Evolutionary conservation across 805 yeast genomes (phyloP).

Genomic region (Ogataea methanolica): DNA sequence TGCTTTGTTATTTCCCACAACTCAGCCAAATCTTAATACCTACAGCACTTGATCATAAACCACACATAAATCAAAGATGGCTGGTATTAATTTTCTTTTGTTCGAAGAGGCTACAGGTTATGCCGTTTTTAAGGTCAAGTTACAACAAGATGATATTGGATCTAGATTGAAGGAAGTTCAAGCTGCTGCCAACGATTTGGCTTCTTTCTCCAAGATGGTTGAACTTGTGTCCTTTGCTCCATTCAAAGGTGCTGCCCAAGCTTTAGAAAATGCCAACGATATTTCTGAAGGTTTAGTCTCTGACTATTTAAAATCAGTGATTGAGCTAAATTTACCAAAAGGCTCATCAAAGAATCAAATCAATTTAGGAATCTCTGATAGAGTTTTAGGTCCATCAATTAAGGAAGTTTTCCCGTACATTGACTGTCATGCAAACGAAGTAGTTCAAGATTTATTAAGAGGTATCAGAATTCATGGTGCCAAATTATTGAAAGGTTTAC

Average conservation of each 20-base stretch:
- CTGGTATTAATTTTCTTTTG: conserved; percentile 82
- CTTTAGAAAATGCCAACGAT: conserved; percentile 96
- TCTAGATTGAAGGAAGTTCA: conserved; percentile 92
- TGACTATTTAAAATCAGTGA: conserved; percentile 82
- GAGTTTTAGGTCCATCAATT: conserved; percentile 92
- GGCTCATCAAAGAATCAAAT: conserved; percentile 62
- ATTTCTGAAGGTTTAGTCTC: conserved; percentile 95
- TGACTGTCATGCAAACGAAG: conserved; percentile 86
- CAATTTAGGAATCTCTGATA: conserved; percentile 85
- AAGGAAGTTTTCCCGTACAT: conserved; percentile 86
- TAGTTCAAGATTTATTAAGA: conserved; percentile 91
- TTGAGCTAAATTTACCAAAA: conserved; percentile 89
- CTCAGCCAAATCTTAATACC: too few relatives aligned
- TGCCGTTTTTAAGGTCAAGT: conserved; percentile 88
- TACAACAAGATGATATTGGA: conserved; percentile 93
- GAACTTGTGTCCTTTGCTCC: conserved; percentile 96
- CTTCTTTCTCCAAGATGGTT: conserved; percentile 84
- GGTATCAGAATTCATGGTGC: conserved; percentile 89
- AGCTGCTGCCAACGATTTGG: conserved; percentile 79
- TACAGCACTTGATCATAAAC: neutral
- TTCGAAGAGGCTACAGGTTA: conserved; percentile 99
- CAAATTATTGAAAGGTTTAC: conserved; percentile 85
- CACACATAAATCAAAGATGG: conserved; percentile 35
- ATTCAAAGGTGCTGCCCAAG: conserved; percentile 99
- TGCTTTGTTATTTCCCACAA: too few relatives aligned